Evolutionary conservation across 2,329 filamentous ascomycete species (phyloP).

Genomic region (Aspergillus neoniger): DNA sequence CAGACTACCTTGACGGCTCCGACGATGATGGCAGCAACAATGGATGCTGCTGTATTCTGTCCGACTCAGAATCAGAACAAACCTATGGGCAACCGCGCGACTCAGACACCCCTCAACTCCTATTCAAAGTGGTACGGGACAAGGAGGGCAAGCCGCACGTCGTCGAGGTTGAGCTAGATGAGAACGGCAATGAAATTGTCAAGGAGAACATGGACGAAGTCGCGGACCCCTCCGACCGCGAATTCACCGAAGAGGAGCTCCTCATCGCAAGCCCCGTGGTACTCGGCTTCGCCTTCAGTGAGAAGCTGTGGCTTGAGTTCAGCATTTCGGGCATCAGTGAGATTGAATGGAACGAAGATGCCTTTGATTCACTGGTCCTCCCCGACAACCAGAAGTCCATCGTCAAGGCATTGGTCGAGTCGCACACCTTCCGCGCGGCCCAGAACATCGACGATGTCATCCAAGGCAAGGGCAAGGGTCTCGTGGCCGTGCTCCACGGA

Average conservation of each 20-base stretch:
- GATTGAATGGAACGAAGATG: slow-evolving; percentile 80
- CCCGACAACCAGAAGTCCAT: slow-evolving; percentile 64
- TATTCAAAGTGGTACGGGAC: slow-evolving; percentile 57
- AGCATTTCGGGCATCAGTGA: slow-evolving; percentile 76
- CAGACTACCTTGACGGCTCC: slow-evolving; percentile 58
- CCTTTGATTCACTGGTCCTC: slow-evolving; percentile 80
- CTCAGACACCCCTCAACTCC: slow-evolving; percentile 39
- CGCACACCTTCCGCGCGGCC: slow-evolving; percentile 78
- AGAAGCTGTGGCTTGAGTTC: slow-evolving; percentile 90
- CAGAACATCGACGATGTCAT: slow-evolving; percentile 82
- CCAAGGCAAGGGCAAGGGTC: slow-evolving; percentile 80
- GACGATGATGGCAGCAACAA: slow-evolving; percentile 45
- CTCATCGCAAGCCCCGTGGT: slow-evolving; percentile 82
- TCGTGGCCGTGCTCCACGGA: slow-evolving; percentile 80
- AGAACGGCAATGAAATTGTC: slow-evolving; percentile 57
- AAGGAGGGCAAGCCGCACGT: slow-evolving; percentile 55
- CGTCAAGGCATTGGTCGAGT: slow-evolving; percentile 79
- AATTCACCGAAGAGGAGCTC: slow-evolving; percentile 80
- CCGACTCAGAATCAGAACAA: slow-evolving; percentile 39
- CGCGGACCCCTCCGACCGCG: slow-evolving; percentile 42
- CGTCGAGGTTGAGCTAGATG: slow-evolving; percentile 58
- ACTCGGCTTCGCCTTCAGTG: slow-evolving; percentile 80
- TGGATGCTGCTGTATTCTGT: slow-evolving; percentile 41
- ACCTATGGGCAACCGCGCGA: slow-evolving; percentile 40
- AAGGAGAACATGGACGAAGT: slow-evolving; percentile 58